phyloP scores from a whole-genome alignment of 1,284 basidiomycete genomes.

The Papiliotrema fonsecae region DNA sequence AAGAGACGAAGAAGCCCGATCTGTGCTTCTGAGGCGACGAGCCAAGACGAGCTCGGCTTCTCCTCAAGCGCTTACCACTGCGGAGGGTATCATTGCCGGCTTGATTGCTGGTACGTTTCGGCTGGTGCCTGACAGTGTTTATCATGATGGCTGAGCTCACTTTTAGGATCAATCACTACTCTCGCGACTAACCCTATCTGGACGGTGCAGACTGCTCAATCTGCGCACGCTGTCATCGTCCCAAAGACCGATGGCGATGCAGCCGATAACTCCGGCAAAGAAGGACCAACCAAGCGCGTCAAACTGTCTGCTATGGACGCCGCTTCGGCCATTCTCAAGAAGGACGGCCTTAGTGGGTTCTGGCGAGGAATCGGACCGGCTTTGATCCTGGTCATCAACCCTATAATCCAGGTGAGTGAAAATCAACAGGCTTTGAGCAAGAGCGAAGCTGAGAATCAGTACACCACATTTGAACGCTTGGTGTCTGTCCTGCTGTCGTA shows the following conservation, averaged over 20 bases:
- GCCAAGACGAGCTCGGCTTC: constrained; percentile 42
- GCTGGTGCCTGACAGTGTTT: neutral
- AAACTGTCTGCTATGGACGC: constrained; percentile 68
- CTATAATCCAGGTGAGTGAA: constrained; percentile 62
- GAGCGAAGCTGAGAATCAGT: constrained; percentile 40
- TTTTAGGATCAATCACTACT: constrained; percentile 77
- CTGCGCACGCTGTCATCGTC: constrained; percentile 53
- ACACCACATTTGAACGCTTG: constrained; percentile 80
- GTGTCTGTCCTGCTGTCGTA: constrained; percentile 30
- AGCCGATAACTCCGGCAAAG: neutral
- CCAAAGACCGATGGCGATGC: constrained; percentile 1
- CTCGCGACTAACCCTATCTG: constrained; percentile 91
- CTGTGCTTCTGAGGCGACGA: constrained; percentile 51
- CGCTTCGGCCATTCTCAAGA: constrained; percentile 65
- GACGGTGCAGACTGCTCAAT: constrained; percentile 91
- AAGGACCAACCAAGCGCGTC: constrained; percentile 14
- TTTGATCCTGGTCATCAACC: constrained; percentile 88
- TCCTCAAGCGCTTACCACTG: constrained; percentile 66
- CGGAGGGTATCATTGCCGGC: constrained; percentile 86
- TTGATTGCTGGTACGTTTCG: constrained; percentile 68
- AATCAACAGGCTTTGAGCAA: neutral
- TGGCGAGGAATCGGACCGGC: constrained; percentile 97
- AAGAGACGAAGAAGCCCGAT: constrained; percentile 52
- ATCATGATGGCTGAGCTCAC: neutral
- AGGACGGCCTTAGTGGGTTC: constrained; percentile 74